Evolutionary conservation across 2,329 filamentous ascomycete species (phyloP).

Genomic region (Claviceps fusiformis): DNA sequence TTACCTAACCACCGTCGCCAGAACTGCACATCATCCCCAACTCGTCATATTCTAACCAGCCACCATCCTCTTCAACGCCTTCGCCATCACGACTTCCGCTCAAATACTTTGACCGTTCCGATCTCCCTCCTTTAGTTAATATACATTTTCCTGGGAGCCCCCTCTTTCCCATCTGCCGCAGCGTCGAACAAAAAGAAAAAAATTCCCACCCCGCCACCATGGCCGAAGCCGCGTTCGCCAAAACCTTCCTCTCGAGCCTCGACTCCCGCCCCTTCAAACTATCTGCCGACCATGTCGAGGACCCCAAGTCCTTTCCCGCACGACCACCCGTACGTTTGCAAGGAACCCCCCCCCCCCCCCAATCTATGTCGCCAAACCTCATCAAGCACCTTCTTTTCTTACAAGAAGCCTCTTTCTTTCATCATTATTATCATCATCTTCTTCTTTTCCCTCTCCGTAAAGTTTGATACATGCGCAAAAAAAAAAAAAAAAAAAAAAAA

Average conservation of each 20-base stretch:
- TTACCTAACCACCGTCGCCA: neutral
- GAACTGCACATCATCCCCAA: neutral
- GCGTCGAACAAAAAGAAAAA: neutral
- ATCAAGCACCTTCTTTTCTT: too few species aligned
- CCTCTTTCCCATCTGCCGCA: neutral
- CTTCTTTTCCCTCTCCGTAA: too few species aligned
- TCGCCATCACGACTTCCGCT: too few species aligned
- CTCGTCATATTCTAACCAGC: neutral
- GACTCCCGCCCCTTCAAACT: conserved; percentile 71
- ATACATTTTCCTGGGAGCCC: too few species aligned
- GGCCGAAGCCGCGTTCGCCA: conserved; percentile 77
- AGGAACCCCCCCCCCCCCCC: too few species aligned
- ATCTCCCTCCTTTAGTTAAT: neutral
- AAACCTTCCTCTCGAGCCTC: conserved; percentile 66
- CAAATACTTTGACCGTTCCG: neutral
- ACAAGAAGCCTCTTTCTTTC: too few species aligned
- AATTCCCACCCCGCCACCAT: conserved; percentile 28
- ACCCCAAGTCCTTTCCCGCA: conserved; percentile 64
- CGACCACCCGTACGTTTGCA: conserved; percentile 51
- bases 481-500: too few species aligned
- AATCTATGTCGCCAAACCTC: too few species aligned
- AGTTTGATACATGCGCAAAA: too few species aligned
- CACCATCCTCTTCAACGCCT: neutral
- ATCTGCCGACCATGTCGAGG: conserved; percentile 79
- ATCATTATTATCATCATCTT: too few species aligned